These are phyloP conservation scores for Hortaea werneckii DNA, from an alignment of 2,329 filamentous ascomycete species.

Conservation along the genomic window DNA sequence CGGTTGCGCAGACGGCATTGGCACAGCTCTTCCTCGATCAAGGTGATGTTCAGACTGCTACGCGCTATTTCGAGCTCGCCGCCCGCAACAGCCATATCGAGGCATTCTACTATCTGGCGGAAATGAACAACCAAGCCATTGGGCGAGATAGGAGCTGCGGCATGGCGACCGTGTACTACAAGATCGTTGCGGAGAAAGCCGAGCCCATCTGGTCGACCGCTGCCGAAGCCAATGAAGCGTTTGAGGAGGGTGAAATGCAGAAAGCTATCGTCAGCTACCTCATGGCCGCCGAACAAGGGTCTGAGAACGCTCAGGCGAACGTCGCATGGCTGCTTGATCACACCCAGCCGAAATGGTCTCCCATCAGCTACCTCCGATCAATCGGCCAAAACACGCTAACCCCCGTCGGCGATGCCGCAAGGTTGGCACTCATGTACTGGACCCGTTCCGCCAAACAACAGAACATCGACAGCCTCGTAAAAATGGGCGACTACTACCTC, in stretches of 20 bases:
- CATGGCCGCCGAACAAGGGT: slow-evolving; percentile 85
- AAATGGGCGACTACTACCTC: slow-evolving; percentile 98
- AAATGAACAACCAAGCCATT: slow-evolving; percentile 71
- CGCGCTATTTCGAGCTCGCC: slow-evolving; percentile 79
- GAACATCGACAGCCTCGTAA: slow-evolving; percentile 88
- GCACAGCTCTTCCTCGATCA: slow-evolving; percentile 81
- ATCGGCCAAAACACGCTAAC: slow-evolving; percentile 18
- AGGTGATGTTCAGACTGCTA: slow-evolving; percentile 69
- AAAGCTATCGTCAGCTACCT: slow-evolving; percentile 71
- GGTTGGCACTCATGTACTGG: slow-evolving; percentile 79
- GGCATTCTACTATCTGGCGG: slow-evolving; percentile 83
- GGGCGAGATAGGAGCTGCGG: slow-evolving; percentile 70
- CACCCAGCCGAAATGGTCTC: slow-evolving; percentile 26
- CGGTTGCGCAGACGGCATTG: slow-evolving; percentile 70
- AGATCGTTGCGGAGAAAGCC: slow-evolving; percentile 81
- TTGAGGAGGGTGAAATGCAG: slow-evolving; percentile 67
- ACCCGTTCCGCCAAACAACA: slow-evolving; percentile 85
- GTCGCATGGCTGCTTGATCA: slow-evolving; percentile 80
- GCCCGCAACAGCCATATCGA: slow-evolving; percentile 75
- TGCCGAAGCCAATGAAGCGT: slow-evolving; percentile 72
- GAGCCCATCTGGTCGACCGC: slow-evolving; percentile 77
- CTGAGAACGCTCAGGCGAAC: slow-evolving; percentile 81
- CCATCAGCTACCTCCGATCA: slow-evolving; percentile 14
- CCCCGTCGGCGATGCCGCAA: slow-evolving; percentile 46
- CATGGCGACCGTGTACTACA: slow-evolving; percentile 72